Evolutionary conservation across 2,329 filamentous ascomycete species (phyloP).

Genomic region (Grosmannia clavigera): DNA sequence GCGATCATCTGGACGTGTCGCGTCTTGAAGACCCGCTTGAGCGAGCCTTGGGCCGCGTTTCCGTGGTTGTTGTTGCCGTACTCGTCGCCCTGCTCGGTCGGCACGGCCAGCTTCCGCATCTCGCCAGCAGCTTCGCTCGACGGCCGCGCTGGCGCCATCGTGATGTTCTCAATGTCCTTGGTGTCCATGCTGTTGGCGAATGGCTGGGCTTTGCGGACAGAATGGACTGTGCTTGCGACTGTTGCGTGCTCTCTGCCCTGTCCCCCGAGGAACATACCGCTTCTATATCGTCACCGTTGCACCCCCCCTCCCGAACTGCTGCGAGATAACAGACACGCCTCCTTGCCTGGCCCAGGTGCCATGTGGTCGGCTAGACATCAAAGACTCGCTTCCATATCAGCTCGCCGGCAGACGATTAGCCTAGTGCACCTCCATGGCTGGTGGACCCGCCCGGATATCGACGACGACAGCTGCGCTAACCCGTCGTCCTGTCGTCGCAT

Average conservation of each 20-base stretch:
- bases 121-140: slow-evolving; percentile 7
- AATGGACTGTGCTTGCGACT: neutral
- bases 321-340: neutral
- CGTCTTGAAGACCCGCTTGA: slow-evolving; percentile 5
- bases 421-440: neutral
- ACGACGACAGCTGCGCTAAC: neutral
- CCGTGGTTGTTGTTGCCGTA: neutral
- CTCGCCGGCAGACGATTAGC: neutral
- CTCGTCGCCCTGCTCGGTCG: slow-evolving; percentile 7
- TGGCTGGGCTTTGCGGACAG: neutral
- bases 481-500: neutral
- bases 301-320: too few species aligned
- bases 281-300: neutral
- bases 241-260: neutral
- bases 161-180: slow-evolving; percentile 7
- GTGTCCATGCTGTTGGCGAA: neutral
- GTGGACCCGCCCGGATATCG: neutral
- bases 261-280: neutral
- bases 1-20: slow-evolving; percentile 12
- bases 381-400: too few species aligned
- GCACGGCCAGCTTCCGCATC: slow-evolving; percentile 3
- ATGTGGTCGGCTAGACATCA: neutral
- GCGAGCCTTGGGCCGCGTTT: slow-evolving; percentile 1
- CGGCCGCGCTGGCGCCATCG: neutral
- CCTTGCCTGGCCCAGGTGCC: neutral